A percentile compares a stretch with the other conserved stretches of the same genome.
These are phyloP conservation scores for Earliella scabrosa DNA, from an alignment of 1,284 basidiomycete species.

Conservation along the genomic window DNA sequence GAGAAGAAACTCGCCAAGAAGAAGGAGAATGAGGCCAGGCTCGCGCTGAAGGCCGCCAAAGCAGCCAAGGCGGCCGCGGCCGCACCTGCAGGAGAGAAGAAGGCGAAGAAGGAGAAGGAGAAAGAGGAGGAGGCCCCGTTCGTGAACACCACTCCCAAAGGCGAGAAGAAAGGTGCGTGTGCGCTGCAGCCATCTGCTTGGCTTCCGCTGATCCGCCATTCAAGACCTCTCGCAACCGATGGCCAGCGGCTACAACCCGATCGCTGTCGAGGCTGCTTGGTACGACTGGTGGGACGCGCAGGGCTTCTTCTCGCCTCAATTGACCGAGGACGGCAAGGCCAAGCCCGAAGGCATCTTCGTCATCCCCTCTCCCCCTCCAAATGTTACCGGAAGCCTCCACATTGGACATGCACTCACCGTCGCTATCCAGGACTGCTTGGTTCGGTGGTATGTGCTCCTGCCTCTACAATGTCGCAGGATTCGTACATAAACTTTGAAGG, in stretches of 20 bases:
- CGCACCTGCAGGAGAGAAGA: slow-evolving; percentile 58
- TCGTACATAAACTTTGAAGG: no score
- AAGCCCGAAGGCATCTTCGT: slow-evolving; percentile 80
- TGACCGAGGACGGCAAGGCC: slow-evolving; percentile 58
- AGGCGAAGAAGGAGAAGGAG: slow-evolving; percentile 77
- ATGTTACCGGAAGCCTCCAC: slow-evolving; percentile 96
- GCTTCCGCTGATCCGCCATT: neutral
- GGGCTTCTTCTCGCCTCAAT: slow-evolving; percentile 89
- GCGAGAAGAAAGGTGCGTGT: slow-evolving; percentile 90
- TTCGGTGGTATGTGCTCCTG: slow-evolving; percentile 89
- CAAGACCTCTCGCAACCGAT: slow-evolving; percentile 87
- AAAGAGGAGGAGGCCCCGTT: slow-evolving; percentile 73
- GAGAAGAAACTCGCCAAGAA: slow-evolving; percentile 54
- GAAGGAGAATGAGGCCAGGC: slow-evolving; percentile 55
- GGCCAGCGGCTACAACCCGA: slow-evolving; percentile 92
- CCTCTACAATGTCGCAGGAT: slow-evolving; percentile 21
- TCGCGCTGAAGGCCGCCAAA: slow-evolving; percentile 81
- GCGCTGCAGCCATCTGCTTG: slow-evolving; percentile 3
- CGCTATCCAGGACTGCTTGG: slow-evolving; percentile 89
- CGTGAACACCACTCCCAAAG: slow-evolving; percentile 86
- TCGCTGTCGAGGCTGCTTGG: slow-evolving; percentile 95
- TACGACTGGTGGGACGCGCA: slow-evolving; percentile 97
- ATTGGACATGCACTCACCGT: slow-evolving; percentile 96
- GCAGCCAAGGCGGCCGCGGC: slow-evolving; percentile 53
- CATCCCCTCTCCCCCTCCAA: slow-evolving; percentile 95